Evolutionary conservation across 1,284 basidiomycete species (phyloP).

Genomic region (Boletus sp.): DNA sequence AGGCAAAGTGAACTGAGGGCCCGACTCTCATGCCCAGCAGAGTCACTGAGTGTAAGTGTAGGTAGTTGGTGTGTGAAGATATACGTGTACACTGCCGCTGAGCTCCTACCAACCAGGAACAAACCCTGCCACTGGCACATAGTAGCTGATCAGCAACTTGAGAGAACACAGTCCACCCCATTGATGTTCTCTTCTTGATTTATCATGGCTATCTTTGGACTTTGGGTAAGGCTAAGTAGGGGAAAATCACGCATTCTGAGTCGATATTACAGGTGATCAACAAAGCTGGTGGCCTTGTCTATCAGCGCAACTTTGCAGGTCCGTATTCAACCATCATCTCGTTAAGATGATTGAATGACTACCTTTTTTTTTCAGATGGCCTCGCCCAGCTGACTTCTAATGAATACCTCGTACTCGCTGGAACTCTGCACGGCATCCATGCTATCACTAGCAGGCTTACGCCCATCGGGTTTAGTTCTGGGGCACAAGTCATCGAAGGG

Average conservation of each 20-base stretch:
- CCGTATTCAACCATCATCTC: constrained; percentile 21
- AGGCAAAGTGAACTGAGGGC: constrained; percentile 2
- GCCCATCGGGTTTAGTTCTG: constrained; percentile 79
- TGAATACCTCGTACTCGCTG: constrained; percentile 95
- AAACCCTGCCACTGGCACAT: not conserved
- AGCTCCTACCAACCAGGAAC: not conserved
- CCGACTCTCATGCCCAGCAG: constrained; percentile 21
- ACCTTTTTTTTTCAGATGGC: constrained; percentile 57
- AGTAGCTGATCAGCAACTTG: not conserved
- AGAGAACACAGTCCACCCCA: not conserved
- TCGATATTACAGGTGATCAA: constrained; percentile 78
- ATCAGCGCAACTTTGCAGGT: constrained; percentile 90
- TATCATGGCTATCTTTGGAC: constrained; percentile 71
- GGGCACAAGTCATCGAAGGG: constrained; percentile 91
- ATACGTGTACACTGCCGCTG: not conserved
- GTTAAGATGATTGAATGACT: constrained; percentile 9
- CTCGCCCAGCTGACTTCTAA: constrained; percentile 90
- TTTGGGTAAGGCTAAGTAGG: constrained; percentile 60
- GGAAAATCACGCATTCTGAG: constrained; percentile 1
- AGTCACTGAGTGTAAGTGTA: not conserved
- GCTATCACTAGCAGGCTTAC: constrained; percentile 94
- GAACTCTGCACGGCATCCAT: constrained; percentile 97
- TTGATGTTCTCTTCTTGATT: constrained; percentile 8
- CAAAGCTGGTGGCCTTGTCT: constrained; percentile 97
- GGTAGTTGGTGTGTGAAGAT: constrained; percentile 16